Base-by-base conservation (phyloP, 129 eudicot genomes). In the Smallanthus sonchifolius region DNA sequence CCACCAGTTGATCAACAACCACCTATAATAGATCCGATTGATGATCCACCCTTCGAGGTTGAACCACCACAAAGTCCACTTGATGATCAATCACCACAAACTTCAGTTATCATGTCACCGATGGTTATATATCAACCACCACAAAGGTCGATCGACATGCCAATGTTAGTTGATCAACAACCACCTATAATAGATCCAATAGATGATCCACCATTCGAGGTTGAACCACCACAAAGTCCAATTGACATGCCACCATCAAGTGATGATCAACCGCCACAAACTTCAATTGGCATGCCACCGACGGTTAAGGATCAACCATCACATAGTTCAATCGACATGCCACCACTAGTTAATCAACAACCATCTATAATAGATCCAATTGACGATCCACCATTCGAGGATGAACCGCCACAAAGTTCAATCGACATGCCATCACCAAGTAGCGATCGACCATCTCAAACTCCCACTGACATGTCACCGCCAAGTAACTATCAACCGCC, bases 1-100 rank as follows among this genome's bases (percentile, higher is more conserved):
- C 67, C 74, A 10, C 49, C 19, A 2, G 4, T 54, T 13, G 75
- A 55, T 4, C 36, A 76, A 6, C 54, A 66, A 42, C 72, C 72
- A 45, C 72, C 65, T 61, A 11, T 52, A 4, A 32, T 38, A 61
- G 36, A 48, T 60, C 77, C 77, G 5, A n/a, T 74, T 39, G 37
- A 30, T 1, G 77, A 74, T 62, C 70, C 77, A 44, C 77, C 77
- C 0, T 24, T 43, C 5, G 60, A 16, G 5, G 19, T 44, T n/a
- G 70, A 74, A 43, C 60, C 77, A 11, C 69, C 69, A 60, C 20
- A 52, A 75, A 65, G 0, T 35, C 34, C 65, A 11, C 19, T 6
- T 11, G 36, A 74, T 0, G 28, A 74, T 15, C 60, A 52, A 60
- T 9, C 42, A 1, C 4, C 20, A 60, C 10, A 51, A 39, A 14